phyloP scores from a whole-genome alignment of 148 eudicot genomes.

The Bassia scoparia region DNA sequence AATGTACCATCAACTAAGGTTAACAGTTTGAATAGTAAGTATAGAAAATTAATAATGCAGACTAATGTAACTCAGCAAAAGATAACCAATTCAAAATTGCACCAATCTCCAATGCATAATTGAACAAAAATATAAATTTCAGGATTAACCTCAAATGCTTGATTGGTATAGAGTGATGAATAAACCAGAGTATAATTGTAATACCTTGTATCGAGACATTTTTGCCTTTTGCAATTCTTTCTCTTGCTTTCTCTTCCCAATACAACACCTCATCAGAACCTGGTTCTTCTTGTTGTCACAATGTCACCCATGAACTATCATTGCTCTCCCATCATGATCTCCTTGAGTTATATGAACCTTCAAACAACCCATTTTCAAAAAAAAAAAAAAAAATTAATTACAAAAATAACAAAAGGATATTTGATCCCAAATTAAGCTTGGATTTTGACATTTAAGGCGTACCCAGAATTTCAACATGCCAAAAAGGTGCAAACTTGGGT shows the following conservation, averaged over 20 bases:
- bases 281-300: constrained; percentile 44
- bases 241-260: constrained; percentile 49
- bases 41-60: background rate
- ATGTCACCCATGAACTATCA: constrained; percentile 89
- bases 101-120: background rate
- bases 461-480: background rate
- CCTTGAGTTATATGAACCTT: constrained; percentile 91
- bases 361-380: background rate
- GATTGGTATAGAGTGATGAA: constrained; percentile 74
- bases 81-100: background rate
- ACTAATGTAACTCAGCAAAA: background rate
- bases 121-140: background rate
- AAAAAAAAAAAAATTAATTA: background rate
- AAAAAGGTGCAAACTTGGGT: background rate
- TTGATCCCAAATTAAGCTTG: background rate
- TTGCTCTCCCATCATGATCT: constrained; percentile 65
- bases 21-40: background rate
- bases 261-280: constrained; percentile 54
- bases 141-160: constrained; percentile 47
- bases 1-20: too few species aligned
- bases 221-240: constrained; percentile 39
- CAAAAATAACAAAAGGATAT: background rate
- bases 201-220: constrained; percentile 54
- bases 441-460: background rate
- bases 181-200: constrained; percentile 76